These are phyloP conservation scores for Zizania palustris DNA, from an alignment of 202 grass and related monocot species.

Conservation along the genomic window DNA sequence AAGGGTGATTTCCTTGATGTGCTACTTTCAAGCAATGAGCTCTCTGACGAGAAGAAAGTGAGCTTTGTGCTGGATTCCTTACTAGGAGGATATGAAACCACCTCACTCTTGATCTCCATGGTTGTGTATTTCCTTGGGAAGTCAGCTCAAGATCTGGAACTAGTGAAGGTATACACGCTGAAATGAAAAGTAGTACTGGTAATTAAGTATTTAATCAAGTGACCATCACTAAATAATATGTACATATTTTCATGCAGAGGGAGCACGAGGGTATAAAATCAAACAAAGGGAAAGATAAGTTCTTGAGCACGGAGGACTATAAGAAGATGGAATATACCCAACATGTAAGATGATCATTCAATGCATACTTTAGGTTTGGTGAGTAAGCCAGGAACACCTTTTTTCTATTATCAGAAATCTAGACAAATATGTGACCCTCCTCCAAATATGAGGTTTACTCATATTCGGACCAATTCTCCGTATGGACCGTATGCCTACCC, in stretches of 20 bases:
- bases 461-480: constrained; percentile 1
- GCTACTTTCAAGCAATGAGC: constrained; percentile 63
- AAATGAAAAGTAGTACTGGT: neutral
- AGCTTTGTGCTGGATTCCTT: constrained; percentile 85
- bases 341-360: constrained; percentile 54
- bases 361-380: constrained; percentile 13
- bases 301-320: constrained; percentile 76
- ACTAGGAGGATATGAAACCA: constrained; percentile 84
- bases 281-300: constrained; percentile 60
- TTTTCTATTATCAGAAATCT: constrained; percentile 2
- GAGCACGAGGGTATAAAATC: constrained; percentile 79
- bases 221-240: constrained; percentile 33
- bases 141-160: constrained; percentile 57
- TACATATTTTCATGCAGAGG: constrained; percentile 47
- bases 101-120: constrained; percentile 84
- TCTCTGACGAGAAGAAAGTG: constrained; percentile 85
- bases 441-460: neutral
- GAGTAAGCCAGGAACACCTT: neutral
- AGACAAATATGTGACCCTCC: constrained; percentile 20
- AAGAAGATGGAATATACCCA: constrained; percentile 98
- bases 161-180: constrained; percentile 57
- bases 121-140: constrained; percentile 79
- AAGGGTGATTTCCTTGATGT: constrained; percentile 79
- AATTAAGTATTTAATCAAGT: neutral
- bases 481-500: constrained; percentile 16